Evolutionary conservation across 495 filamentous ascomycete genomes (phyloP).

Genomic region (Evansstolkia leycettana): DNA sequence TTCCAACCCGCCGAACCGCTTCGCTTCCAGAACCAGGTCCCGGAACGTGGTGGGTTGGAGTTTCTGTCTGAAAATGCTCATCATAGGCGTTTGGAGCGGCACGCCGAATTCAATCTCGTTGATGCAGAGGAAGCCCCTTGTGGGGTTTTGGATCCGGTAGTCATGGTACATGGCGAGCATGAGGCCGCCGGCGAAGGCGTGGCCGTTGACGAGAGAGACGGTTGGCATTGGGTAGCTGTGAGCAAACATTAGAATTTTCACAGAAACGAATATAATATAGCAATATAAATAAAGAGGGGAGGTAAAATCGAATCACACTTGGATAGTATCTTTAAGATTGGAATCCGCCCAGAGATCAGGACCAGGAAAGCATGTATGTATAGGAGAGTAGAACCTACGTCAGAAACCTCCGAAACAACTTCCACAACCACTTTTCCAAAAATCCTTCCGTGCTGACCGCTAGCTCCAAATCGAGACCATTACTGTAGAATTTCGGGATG

Average conservation of each 20-base stretch:
- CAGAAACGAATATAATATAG: no score
- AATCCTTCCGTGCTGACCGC: conserved; percentile 39
- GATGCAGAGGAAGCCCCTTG: conserved; percentile 56
- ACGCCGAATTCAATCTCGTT: conserved; percentile 73
- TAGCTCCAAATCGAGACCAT: conserved; percentile 58
- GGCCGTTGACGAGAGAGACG: conserved; percentile 63
- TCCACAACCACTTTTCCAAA: conserved; percentile 42
- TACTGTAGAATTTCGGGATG: conserved; percentile 71
- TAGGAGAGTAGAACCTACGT: conserved; percentile 29
- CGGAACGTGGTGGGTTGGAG: conserved; percentile 40
- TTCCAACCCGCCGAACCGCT: conserved; percentile 45
- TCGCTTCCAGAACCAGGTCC: conserved; percentile 54
- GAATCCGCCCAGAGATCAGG: no score
- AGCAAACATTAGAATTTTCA: background rate
- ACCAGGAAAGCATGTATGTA: no score
- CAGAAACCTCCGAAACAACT: conserved; percentile 44
- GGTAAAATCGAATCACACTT: no score
- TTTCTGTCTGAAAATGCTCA: conserved; percentile 61
- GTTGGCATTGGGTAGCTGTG: conserved; percentile 71
- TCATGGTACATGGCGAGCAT: conserved; percentile 81
- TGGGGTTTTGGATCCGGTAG: conserved; percentile 61
- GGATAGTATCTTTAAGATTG: no score
- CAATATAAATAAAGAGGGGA: no score
- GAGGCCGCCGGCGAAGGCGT: conserved; percentile 67
- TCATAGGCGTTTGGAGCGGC: conserved; percentile 59